Evolutionary conservation across 2,329 filamentous ascomycete genomes (phyloP).

Genomic region (Hypocrella siamensis): DNA sequence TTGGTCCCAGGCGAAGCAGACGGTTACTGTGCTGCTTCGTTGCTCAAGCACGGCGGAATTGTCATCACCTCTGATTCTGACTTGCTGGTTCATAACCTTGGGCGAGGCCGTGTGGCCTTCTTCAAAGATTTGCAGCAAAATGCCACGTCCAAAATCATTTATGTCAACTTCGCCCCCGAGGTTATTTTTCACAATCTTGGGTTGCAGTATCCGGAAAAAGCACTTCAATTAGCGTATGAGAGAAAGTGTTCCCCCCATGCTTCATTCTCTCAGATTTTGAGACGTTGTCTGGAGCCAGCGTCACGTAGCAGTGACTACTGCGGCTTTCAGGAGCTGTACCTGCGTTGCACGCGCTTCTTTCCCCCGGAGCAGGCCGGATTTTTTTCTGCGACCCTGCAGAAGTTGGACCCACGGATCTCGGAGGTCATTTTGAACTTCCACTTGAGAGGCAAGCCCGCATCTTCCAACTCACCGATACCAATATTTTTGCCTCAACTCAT

Average conservation of each 20-base stretch:
- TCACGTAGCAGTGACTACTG: constrained; percentile 7
- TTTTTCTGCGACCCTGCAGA: constrained; percentile 3
- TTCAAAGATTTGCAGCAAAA: constrained; percentile 44
- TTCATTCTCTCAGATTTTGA: constrained; percentile 14
- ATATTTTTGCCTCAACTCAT: constrained; percentile 52
- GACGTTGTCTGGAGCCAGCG: constrained; percentile 10
- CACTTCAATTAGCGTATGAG: constrained; percentile 21
- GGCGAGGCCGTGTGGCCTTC: constrained; percentile 48
- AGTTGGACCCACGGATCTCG: constrained; percentile 22
- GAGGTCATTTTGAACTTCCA: constrained; percentile 20
- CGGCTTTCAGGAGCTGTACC: constrained; percentile 1
- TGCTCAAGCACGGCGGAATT: constrained; percentile 35
- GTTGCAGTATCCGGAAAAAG: constrained; percentile 14
- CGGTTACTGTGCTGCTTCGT: constrained; percentile 54
- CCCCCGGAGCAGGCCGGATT: background rate
- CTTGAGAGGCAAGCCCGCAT: background rate
- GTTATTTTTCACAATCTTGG: constrained; percentile 27
- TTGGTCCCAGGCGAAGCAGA: constrained; percentile 80
- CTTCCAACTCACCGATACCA: constrained; percentile 10
- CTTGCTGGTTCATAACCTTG: constrained; percentile 59
- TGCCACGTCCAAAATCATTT: constrained; percentile 9
- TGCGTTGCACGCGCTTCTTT: background rate
- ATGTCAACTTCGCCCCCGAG: constrained; percentile 14
- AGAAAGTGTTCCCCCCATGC: constrained; percentile 12
- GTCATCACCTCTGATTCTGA: constrained; percentile 81